A percentile compares a stretch with the other conserved stretches of the same genome.
phyloP scores from a whole-genome alignment of 768 basidiomycete genomes.

The Clitopilus hobsonii region DNA sequence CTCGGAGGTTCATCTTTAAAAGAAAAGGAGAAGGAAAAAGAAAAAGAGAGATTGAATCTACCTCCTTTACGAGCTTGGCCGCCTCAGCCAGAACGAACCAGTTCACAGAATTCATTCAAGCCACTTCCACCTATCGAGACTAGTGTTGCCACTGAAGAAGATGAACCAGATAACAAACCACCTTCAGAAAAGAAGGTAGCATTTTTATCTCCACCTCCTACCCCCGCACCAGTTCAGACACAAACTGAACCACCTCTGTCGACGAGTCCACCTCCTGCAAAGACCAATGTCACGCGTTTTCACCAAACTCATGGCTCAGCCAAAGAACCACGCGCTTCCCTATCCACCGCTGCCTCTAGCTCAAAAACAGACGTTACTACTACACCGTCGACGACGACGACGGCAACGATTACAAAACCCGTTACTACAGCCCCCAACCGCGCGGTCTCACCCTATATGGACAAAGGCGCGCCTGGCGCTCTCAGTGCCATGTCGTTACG shows the following conservation, averaged over 20 bases:
- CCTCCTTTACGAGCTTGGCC: slow-evolving; percentile 71
- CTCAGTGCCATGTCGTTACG: slow-evolving; percentile 65
- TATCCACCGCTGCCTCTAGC: slow-evolving; percentile 55
- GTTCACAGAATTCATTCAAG: slow-evolving; percentile 43
- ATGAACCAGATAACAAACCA: slow-evolving; percentile 17
- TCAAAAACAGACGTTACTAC: slow-evolving; percentile 60
- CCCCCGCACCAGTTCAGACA: slow-evolving; percentile 42
- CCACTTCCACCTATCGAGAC: slow-evolving; percentile 47
- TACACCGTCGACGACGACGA: slow-evolving; percentile 25
- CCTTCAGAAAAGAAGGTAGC: slow-evolving; percentile 73
- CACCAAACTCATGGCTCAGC: slow-evolving; percentile 55
- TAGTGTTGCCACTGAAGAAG: slow-evolving; percentile 15
- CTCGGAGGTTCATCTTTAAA: slow-evolving; percentile 40
- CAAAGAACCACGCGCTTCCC: slow-evolving; percentile 65
- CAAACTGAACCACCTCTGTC: slow-evolving; percentile 42
- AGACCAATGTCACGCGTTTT: slow-evolving; percentile 74
- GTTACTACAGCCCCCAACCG: slow-evolving; percentile 21
- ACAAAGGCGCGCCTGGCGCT: slow-evolving; percentile 37
- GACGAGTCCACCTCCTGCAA: slow-evolving; percentile 33
- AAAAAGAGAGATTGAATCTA: slow-evolving; percentile 54
- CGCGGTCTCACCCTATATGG: slow-evolving; percentile 54
- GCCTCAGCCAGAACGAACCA: slow-evolving; percentile 47
- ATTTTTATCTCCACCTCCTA: slow-evolving; percentile 78
- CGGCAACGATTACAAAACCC: slow-evolving; percentile 23
- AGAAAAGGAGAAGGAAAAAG: slow-evolving; percentile 64